phyloP scores from a whole-genome alignment of 192 early-diverging fungal genomes.

The Coemansia sp. region DNA sequence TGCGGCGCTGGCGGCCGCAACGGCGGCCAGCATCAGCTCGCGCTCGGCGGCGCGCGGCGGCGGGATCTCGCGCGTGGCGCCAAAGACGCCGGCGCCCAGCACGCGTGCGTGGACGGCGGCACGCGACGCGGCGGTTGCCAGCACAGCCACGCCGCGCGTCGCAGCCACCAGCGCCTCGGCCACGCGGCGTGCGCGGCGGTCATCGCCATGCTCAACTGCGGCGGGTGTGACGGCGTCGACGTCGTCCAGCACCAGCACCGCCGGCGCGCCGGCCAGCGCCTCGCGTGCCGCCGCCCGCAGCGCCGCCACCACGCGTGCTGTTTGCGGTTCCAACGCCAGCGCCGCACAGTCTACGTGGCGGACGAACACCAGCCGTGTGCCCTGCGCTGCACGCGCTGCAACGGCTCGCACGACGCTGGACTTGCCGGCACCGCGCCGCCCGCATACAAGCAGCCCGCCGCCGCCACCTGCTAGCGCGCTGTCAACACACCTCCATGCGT shows the following conservation, averaged over 20 bases:
- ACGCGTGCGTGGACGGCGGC: conserved; percentile 26
- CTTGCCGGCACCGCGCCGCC: conserved; percentile 74
- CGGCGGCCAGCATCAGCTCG: conserved; percentile 64
- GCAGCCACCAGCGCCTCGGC: conserved; percentile 10
- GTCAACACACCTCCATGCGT: conserved; percentile 29
- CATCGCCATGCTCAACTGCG: conserved; percentile 29
- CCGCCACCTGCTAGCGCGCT: conserved; percentile 17
- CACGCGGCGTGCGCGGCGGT: conserved; percentile 10
- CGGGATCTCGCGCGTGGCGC: conserved; percentile 24
- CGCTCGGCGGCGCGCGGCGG: conserved; percentile 29
- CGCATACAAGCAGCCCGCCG: conserved; percentile 64
- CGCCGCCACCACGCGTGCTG: conserved; percentile 4
- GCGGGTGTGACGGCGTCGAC: conserved; percentile 44
- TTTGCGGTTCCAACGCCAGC: conserved; percentile 19
- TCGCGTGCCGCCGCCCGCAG: conserved; percentile 8
- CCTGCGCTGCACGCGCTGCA: conserved; percentile 5
- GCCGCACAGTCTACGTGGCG: conserved; percentile 25
- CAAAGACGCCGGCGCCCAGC: conserved; percentile 14
- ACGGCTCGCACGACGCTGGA: conserved; percentile 59
- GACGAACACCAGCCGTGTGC: conserved; percentile 15
- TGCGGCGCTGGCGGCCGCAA: conserved; percentile 57
- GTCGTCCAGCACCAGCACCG: conserved; percentile 47
- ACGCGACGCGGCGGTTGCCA: conserved; percentile 35
- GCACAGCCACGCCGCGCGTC: conserved; percentile 13
- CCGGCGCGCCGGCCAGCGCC: conserved; percentile 10